These are phyloP conservation scores for Hanseniaspora guilliermondii DNA, from an alignment of 805 yeast species.

Conservation along the genomic window DNA sequence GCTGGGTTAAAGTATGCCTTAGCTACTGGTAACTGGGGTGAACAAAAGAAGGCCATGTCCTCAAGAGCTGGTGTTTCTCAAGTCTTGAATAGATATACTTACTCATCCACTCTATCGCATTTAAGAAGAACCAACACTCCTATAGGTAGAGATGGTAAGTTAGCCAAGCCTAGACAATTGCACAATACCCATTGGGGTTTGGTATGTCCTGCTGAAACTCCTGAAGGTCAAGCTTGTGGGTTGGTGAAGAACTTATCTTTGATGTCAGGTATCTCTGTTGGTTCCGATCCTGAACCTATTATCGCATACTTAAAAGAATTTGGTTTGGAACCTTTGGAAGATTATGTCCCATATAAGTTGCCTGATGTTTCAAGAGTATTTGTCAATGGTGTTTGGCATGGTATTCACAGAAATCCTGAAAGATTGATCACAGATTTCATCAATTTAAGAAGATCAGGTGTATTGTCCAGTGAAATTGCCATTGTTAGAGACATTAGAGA, in stretches of 20 bases:
- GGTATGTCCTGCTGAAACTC: conserved; percentile 99
- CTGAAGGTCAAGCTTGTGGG: conserved; percentile 99
- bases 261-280: conserved; percentile 96
- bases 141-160: conserved; percentile 97
- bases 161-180: conserved; percentile 96
- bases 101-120: conserved; percentile 96
- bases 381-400: conserved; percentile 99
- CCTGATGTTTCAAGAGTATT: conserved; percentile 88
- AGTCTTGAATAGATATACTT: conserved; percentile 93
- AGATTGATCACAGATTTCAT: conserved; percentile 81
- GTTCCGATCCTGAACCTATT: conserved; percentile 93
- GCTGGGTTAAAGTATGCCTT: conserved; percentile 94
- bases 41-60: conserved; percentile 97
- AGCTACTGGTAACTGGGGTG: conserved; percentile 99
- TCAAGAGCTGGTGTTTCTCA: conserved; percentile 99
- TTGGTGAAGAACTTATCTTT: conserved; percentile 89
- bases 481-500: conserved; percentile 95
- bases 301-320: conserved; percentile 88
- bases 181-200: conserved; percentile 99
- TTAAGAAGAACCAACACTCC: conserved; percentile 98
- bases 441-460: conserved; percentile 85
- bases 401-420: conserved; percentile 95
- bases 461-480: conserved; percentile 90
- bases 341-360: conserved; percentile 82
- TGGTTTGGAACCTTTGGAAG: conserved; percentile 98